A percentile compares a stretch with the other conserved stretches of the same genome.
Conservation (phyloP, 305 asterid genomes). For the Fraxinus baroniana region DNA sequence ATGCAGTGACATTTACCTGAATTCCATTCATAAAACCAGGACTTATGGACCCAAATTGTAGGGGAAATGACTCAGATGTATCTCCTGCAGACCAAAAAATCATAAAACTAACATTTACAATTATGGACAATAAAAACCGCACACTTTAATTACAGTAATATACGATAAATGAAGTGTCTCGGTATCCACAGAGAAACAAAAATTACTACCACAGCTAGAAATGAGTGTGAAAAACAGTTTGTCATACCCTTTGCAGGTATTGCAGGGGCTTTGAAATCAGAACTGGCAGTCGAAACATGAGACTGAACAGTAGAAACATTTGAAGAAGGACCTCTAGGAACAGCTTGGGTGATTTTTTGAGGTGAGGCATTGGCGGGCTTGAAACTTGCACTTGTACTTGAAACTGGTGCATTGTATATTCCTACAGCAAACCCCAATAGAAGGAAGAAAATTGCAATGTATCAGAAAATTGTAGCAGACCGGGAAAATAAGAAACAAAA, state of each 20-base stretch:
- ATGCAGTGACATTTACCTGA: slow-evolving; percentile 48
- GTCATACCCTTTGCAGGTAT: slow-evolving; percentile 66
- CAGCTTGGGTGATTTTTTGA: slow-evolving; percentile 47
- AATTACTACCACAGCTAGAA: slow-evolving; percentile 8
- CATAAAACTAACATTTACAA: slow-evolving; percentile 15
- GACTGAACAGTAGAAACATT: slow-evolving; percentile 47
- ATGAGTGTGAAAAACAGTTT: slow-evolving; percentile 16
- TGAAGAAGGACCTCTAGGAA: slow-evolving; percentile 52
- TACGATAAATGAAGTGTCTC: neutral
- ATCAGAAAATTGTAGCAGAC: neutral
- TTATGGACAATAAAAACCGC: neutral
- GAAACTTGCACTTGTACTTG: slow-evolving; percentile 31
- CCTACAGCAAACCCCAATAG: slow-evolving; percentile 33
- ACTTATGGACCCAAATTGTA: slow-evolving; percentile 91
- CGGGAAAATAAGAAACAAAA: neutral
- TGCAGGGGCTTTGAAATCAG: slow-evolving; percentile 46
- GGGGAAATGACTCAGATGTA: slow-evolving; percentile 59
- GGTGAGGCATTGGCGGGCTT: slow-evolving; percentile 38
- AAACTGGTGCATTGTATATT: slow-evolving; percentile 39
- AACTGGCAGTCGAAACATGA: slow-evolving; percentile 31
- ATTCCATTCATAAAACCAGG: slow-evolving; percentile 74
- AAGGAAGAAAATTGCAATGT: slow-evolving; percentile 1
- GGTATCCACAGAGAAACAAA: neutral
- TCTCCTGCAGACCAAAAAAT: slow-evolving; percentile 51
- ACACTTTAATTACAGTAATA: neutral